Evolutionary conservation across 2,329 filamentous ascomycete genomes (phyloP).

Genomic region (Penicillium sp.): DNA sequence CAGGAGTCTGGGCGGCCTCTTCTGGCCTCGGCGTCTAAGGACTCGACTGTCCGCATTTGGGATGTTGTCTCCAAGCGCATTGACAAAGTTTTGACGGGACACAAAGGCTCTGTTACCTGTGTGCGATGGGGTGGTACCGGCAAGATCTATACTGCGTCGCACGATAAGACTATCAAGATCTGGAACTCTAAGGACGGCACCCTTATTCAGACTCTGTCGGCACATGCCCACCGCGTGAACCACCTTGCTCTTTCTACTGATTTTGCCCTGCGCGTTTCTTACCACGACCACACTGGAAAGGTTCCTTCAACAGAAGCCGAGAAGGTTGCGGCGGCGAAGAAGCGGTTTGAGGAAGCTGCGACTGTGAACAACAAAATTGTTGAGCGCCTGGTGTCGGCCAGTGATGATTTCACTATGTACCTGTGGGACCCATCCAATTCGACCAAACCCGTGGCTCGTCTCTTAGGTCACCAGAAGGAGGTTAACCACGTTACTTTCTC

Average conservation of each 20-base stretch:
- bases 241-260: slow-evolving; percentile 92
- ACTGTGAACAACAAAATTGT: slow-evolving; percentile 72
- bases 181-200: slow-evolving; percentile 83
- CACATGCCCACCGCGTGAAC: slow-evolving; percentile 94
- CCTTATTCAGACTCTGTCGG: slow-evolving; percentile 72
- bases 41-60: slow-evolving; percentile 86
- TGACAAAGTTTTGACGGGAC: slow-evolving; percentile 81
- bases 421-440: slow-evolving; percentile 82
- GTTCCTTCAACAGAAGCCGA: slow-evolving; percentile 69
- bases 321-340: slow-evolving; percentile 72
- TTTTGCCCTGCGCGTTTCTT: slow-evolving; percentile 81
- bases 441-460: slow-evolving; percentile 80
- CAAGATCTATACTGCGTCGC: slow-evolving; percentile 77
- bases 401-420: slow-evolving; percentile 95
- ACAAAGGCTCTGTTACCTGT: slow-evolving; percentile 85
- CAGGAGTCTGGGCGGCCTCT: slow-evolving; percentile 72
- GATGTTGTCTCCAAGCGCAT: slow-evolving; percentile 74
- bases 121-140: slow-evolving; percentile 94
- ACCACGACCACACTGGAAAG: slow-evolving; percentile 76
- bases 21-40: slow-evolving; percentile 85
- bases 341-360: slow-evolving; percentile 83
- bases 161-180: slow-evolving; percentile 89
- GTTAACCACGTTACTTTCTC: slow-evolving; percentile 96
- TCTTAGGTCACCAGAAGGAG: slow-evolving; percentile 94
- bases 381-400: slow-evolving; percentile 85